phyloP scores from a whole-genome alignment of 805 yeast genomes.

The Citeromyces matritensis region DNA sequence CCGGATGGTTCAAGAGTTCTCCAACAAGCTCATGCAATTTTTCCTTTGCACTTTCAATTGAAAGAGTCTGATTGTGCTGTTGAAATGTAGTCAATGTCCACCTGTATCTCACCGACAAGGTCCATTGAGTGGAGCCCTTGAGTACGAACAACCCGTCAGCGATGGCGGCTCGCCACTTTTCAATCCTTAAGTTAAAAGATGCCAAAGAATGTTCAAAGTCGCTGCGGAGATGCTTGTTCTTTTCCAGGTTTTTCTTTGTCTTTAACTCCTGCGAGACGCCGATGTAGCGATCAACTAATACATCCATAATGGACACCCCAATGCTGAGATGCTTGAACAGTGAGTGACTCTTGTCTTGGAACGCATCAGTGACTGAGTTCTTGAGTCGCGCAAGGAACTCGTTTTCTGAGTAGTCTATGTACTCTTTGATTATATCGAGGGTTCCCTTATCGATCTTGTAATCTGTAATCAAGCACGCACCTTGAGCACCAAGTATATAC shows the following conservation, averaged over 20 bases:
- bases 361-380: too few species aligned
- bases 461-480: conserved; percentile 11
- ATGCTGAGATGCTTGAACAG: conserved; percentile 1
- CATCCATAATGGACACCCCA: conserved; percentile 23
- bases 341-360: too few species aligned
- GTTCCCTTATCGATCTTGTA: conserved; percentile 7
- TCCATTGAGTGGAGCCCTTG: not conserved
- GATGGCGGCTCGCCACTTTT: conserved; percentile 30
- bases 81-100: conserved; percentile 34
- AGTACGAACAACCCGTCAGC: conserved; percentile 10
- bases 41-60: conserved; percentile 14
- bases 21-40: conserved; percentile 10
- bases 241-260: conserved; percentile 7
- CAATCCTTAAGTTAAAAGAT: conserved; percentile 23
- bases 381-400: conserved; percentile 4
- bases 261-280: conserved; percentile 11
- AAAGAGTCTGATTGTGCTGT: conserved; percentile 22
- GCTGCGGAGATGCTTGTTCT: conserved; percentile 5
- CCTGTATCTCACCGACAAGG: conserved; percentile 16
- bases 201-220: conserved; percentile 22
- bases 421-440: conserved; percentile 6
- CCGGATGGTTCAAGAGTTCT: conserved; percentile 5
- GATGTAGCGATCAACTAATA: conserved; percentile 25
- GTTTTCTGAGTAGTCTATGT: conserved; percentile 14
- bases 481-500: conserved; percentile 8